A percentile compares a stretch with the other conserved stretches of the same genome.
Conservation (phyloP, 768 basidiomycete species). For the Amanita rimosa region DNA sequence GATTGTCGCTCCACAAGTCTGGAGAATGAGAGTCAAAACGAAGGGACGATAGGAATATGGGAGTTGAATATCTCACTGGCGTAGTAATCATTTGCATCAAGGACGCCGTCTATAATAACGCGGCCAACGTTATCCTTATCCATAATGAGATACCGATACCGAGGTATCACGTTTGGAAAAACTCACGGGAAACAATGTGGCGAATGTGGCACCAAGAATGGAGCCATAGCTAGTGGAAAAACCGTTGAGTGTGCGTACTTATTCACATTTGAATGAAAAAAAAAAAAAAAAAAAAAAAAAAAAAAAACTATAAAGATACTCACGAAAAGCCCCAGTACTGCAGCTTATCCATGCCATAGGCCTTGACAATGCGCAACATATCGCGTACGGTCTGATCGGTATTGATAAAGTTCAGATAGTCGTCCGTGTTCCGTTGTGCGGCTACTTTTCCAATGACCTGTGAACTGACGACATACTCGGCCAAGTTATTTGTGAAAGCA, state of each 20-base stretch:
- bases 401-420: slow-evolving; percentile 19
- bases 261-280: no score
- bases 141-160: neutral
- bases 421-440: slow-evolving; percentile 4
- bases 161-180: no score
- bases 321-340: slow-evolving; percentile 21
- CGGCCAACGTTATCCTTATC: slow-evolving; percentile 21
- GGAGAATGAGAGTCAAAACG: neutral
- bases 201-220: slow-evolving; percentile 14
- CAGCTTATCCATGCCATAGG: neutral
- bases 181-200: slow-evolving; percentile 13
- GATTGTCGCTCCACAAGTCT: slow-evolving; percentile 24
- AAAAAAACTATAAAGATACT: no score
- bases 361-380: slow-evolving; percentile 20
- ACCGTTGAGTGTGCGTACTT: no score
- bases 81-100: slow-evolving; percentile 28
- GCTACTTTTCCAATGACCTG: neutral
- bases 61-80: slow-evolving; percentile 13
- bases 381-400: slow-evolving; percentile 28
- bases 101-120: slow-evolving; percentile 28
- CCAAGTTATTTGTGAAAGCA: neutral
- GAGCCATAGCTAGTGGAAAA: slow-evolving; percentile 9
- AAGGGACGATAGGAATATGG: neutral
- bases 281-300: no score
- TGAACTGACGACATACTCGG: neutral